Evolutionary conservation across 2,329 filamentous ascomycete species (phyloP), one percentile per base, ranked within the genome.

Genomic region (Calonectria hawksworthii): DNA sequence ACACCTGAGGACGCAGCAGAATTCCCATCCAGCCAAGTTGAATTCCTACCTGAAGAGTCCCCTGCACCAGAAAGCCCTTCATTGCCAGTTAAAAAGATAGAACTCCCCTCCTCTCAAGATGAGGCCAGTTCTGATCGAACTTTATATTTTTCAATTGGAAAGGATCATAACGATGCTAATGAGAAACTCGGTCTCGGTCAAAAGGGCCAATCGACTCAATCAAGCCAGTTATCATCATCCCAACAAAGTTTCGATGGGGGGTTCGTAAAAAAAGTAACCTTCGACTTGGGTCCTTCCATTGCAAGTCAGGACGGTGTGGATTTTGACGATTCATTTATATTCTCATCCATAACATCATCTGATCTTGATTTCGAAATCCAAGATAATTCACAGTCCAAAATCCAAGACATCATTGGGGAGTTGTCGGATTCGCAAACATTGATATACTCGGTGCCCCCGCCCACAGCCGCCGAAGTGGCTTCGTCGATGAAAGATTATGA

Each of bases 141-240:
- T 1, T 86, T 95, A 32, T 89, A 89, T 34, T 98, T 95, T 80
- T 90, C 93, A 1, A 90, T 96, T 16, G 94, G 96, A 28, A 98
- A 98, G 84, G 92, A 96, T 78, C 90, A 93, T 1, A 89, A 92
- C 78, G 92, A 95, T 78, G 89, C 91, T 7, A 88, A 88, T 73
- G 94, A 93, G 0, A 87, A 89, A 34, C 78, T 92, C 59, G 91
- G 93, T 56, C 86, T 95, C 36, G 95, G 93, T 80, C 94, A 96
- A 83, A 88, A 89, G 61, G 91, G 1, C 9, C 56, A 63, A 63
- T 41, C 56, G 14, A 63, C 23, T 10, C 56, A 41, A 38, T 21
- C 52, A 56, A 56, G 89, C 70, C 81, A 82, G 14, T 69, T 72
- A 8, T 79, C 79, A 11, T 86, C 83, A 67, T 90, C 90, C 44